Evolutionary conservation across 129 eudicot genomes (phyloP).

Genomic region (Tagetes patula): DNA sequence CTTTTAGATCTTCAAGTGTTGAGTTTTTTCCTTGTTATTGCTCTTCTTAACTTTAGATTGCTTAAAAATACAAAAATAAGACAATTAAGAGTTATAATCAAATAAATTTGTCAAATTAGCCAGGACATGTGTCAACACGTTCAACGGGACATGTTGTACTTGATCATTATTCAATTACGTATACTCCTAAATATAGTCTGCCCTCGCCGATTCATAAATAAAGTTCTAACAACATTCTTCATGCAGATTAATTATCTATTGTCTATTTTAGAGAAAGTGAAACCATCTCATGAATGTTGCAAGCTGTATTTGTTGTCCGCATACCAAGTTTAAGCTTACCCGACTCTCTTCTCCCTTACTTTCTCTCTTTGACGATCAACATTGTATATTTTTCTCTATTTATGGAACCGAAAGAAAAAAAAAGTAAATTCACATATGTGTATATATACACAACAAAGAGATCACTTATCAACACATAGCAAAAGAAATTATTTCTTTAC

Average conservation of each 20-base stretch:
- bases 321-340: conserved; percentile 35
- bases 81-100: too few species aligned
- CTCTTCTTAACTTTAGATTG: too few species aligned
- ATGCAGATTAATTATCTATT: conserved; percentile 28
- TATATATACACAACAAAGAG: conserved; percentile 23
- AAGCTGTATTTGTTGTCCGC: conserved; percentile 44
- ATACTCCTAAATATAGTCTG: conserved; percentile 24
- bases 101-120: too few species aligned
- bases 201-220: conserved; percentile 34
- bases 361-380: conserved; percentile 17
- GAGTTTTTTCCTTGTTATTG: too few species aligned
- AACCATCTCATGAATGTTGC: conserved; percentile 31
- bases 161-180: conserved; percentile 21
- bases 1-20: too few species aligned
- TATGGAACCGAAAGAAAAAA: conserved; percentile 11
- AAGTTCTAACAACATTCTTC: conserved; percentile 16
- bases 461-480: conserved; percentile 11
- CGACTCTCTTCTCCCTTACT: conserved; percentile 29
- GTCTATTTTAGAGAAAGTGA: conserved; percentile 24
- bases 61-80: too few species aligned
- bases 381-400: conserved; percentile 25
- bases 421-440: conserved; percentile 28
- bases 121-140: conserved; percentile 28
- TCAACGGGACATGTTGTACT: conserved; percentile 20
- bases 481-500: conserved; percentile 6